These are phyloP conservation scores for Cytauxzoon felis DNA, from an alignment of 169 alveolate genomes.

Conservation along the genomic window DNA sequence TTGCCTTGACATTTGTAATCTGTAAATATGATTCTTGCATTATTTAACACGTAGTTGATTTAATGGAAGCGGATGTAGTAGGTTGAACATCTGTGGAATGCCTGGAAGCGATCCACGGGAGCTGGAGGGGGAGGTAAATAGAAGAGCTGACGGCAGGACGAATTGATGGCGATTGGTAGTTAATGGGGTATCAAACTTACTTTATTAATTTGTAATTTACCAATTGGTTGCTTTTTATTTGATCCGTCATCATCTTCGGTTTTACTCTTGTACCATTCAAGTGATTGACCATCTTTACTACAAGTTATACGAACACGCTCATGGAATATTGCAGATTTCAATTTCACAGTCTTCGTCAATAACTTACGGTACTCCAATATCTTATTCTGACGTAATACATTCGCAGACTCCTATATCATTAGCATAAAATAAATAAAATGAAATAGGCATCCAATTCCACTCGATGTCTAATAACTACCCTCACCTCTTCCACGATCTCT, in stretches of 20 bases:
- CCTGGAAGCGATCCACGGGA: too few species aligned
- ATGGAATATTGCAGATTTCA: constrained; percentile 67
- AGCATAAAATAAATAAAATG: too few species aligned
- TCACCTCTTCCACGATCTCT: too few species aligned
- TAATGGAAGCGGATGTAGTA: too few species aligned
- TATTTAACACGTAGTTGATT: neutral
- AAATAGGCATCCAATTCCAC: too few species aligned
- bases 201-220: constrained; percentile 17
- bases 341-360: constrained; percentile 65
- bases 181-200: neutral
- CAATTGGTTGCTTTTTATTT: constrained; percentile 61
- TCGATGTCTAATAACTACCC: too few species aligned
- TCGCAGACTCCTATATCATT: constrained; percentile 55
- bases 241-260: constrained; percentile 62
- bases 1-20: constrained; percentile 67
- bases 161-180: too few species aligned
- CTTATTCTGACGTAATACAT: constrained; percentile 61
- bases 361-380: constrained; percentile 60
- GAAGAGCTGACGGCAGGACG: too few species aligned
- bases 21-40: neutral
- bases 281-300: constrained; percentile 67
- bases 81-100: too few species aligned
- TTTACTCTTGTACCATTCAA: constrained; percentile 70
- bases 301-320: constrained; percentile 71
- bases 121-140: too few species aligned